A percentile compares a stretch with the other conserved stretches of the same genome.
Evolutionary conservation across 257 asterid genomes (phyloP).

Genomic region (Asclepias syriaca): DNA sequence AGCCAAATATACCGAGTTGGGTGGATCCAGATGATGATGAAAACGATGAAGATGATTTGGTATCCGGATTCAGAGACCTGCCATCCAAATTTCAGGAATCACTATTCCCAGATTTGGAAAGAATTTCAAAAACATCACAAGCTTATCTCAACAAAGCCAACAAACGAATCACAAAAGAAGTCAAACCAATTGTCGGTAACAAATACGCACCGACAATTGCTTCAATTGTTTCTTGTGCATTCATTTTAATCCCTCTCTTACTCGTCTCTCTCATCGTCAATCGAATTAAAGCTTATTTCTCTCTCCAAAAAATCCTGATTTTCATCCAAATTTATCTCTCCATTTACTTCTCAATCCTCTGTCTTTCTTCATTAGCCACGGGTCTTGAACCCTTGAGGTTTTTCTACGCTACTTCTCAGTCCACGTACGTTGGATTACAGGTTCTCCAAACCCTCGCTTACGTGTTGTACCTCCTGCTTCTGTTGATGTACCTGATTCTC

Average conservation of each 20-base stretch:
- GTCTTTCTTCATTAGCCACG: constrained; percentile 56
- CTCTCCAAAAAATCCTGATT: constrained; percentile 70
- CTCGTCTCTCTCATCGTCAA: constrained; percentile 72
- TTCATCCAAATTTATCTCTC: constrained; percentile 79
- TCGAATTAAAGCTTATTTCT: constrained; percentile 69
- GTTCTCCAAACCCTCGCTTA: constrained; percentile 62
- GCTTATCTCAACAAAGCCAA: constrained; percentile 58
- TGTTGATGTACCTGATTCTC: constrained; percentile 69
- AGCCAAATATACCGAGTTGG: constrained; percentile 30
- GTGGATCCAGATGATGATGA: constrained; percentile 44
- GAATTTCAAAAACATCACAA: constrained; percentile 61
- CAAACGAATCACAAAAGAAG: constrained; percentile 64
- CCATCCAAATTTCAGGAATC: constrained; percentile 76
- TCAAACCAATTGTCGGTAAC: constrained; percentile 80
- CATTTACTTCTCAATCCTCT: constrained; percentile 75
- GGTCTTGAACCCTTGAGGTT: constrained; percentile 86
- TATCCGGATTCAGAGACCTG: constrained; percentile 55
- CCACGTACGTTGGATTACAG: constrained; percentile 77
- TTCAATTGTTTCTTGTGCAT: constrained; percentile 55
- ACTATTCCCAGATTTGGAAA: constrained; percentile 71
- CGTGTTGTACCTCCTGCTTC: constrained; percentile 78
- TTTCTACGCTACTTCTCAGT: constrained; percentile 77
- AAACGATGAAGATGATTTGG: constrained; percentile 54
- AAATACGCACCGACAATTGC: constrained; percentile 75
- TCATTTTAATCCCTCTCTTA: constrained; percentile 63